These are phyloP conservation scores for Scheffersomyces ergatensis DNA, from an alignment of 805 yeast genomes.

Conservation along the genomic window DNA sequence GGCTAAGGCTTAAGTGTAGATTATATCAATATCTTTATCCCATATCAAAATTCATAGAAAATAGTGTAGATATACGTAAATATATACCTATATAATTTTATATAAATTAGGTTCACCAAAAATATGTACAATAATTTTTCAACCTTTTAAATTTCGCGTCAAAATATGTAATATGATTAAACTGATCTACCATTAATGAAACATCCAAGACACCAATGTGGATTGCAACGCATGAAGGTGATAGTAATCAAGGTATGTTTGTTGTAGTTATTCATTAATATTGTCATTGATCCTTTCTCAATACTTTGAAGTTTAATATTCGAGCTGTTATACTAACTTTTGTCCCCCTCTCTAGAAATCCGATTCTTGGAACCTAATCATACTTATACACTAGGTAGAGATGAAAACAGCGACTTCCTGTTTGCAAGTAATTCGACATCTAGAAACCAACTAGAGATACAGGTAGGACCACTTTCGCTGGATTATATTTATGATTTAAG, in stretches of 20 bases:
- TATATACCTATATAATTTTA: too few relatives aligned
- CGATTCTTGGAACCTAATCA: conserved; percentile 7
- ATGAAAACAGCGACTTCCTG: conserved; percentile 22
- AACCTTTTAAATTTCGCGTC: too few relatives aligned
- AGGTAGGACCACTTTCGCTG: conserved; percentile 9
- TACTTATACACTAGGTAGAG: conserved; percentile 26
- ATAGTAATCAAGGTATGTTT: background rate
- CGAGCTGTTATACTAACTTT: too few relatives aligned
- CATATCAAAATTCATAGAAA: too few relatives aligned
- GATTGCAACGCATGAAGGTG: conserved; percentile 4
- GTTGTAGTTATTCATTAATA: background rate
- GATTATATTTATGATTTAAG: background rate
- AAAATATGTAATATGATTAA: too few relatives aligned
- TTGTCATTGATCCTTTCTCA: too few relatives aligned
- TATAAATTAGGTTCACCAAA: too few relatives aligned
- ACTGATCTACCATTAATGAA: too few relatives aligned
- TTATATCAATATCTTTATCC: too few relatives aligned
- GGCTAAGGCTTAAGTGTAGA: conserved; percentile 4
- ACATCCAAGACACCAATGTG: conserved; percentile 8
- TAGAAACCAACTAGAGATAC: conserved; percentile 24
- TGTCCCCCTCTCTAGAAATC: conserved; percentile 5
- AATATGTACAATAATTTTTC: too few relatives aligned
- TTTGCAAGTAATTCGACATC: conserved; percentile 29
- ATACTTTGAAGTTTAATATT: too few relatives aligned
- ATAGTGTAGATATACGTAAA: too few relatives aligned